These are phyloP conservation scores for Acacia confusa DNA, from an alignment of 306 rosid species.

Conservation along the genomic window DNA sequence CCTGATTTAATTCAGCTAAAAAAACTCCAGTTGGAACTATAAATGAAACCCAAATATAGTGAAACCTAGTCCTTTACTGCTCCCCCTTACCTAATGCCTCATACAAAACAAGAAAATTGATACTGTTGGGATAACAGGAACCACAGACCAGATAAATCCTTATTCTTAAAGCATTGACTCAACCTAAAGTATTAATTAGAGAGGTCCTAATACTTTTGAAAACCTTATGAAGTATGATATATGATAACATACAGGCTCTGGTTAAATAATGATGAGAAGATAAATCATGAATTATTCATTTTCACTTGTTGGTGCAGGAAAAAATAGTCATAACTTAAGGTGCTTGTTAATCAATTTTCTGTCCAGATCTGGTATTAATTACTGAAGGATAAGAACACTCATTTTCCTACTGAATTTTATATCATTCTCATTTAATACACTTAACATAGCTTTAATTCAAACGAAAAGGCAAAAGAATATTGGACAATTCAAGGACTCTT, in stretches of 20 bases:
- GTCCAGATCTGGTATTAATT: slow-evolving; percentile 36
- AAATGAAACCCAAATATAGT: slow-evolving; percentile 12
- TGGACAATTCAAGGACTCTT: slow-evolving; percentile 11
- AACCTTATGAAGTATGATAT: slow-evolving; percentile 9
- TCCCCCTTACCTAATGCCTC: background rate
- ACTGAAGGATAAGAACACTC: slow-evolving; percentile 21
- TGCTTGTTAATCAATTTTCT: background rate
- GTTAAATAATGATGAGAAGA: background rate
- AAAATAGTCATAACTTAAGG: background rate
- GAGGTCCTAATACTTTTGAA: background rate
- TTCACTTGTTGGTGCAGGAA: background rate
- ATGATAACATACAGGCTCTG: background rate
- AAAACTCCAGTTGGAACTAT: slow-evolving; percentile 10
- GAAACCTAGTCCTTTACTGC: slow-evolving; percentile 6
- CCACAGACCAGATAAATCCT: background rate
- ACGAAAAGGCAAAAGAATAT: slow-evolving; percentile 3
- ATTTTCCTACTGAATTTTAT: slow-evolving; percentile 8
- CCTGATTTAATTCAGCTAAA: background rate
- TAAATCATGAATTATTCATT: background rate
- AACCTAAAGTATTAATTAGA: slow-evolving; percentile 6
- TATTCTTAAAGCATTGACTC: slow-evolving; percentile 4
- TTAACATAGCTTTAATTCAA: slow-evolving; percentile 11
- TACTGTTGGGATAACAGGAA: background rate
- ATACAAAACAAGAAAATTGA: background rate
- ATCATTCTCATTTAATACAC: slow-evolving; percentile 13